These are phyloP conservation scores for Aspergillus bridgeri DNA, from an alignment of 495 filamentous ascomycete species.

Conservation along the genomic window DNA sequence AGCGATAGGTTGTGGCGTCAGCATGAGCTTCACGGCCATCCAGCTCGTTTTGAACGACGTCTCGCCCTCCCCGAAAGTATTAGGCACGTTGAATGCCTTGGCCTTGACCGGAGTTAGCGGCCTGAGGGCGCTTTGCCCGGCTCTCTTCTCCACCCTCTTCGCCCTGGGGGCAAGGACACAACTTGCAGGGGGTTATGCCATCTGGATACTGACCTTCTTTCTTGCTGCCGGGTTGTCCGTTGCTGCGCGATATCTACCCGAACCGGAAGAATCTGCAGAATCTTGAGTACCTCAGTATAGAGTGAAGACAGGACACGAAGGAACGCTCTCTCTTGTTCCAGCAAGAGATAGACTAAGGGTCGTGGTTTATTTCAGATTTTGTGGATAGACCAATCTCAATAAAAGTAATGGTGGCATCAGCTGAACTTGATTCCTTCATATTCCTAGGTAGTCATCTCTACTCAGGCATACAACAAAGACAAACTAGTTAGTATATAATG, in stretches of 20 bases:
- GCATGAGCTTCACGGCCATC: conserved; percentile 65
- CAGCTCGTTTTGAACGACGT: conserved; percentile 70
- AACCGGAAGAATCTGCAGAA: no score
- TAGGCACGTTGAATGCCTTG: conserved; percentile 65
- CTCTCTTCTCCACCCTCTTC: conserved; percentile 57
- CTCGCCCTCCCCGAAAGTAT: conserved; percentile 51
- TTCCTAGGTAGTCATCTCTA: no score
- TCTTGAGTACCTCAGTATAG: no score
- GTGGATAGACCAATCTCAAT: no score
- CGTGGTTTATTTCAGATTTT: no score
- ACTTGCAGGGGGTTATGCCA: conserved; percentile 56
- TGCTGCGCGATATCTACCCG: conserved; percentile 37
- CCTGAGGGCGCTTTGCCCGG: conserved; percentile 57
- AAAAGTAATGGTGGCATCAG: no score
- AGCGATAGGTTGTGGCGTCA: conserved; percentile 53
- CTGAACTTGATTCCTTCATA: no score
- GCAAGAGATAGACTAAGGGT: no score
- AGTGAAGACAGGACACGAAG: no score
- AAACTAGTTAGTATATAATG: no score
- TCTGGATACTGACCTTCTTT: conserved; percentile 58
- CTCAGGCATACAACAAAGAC: no score
- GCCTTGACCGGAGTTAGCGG: conserved; percentile 52
- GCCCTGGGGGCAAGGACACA: conserved; percentile 56
- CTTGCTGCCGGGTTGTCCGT: conserved; percentile 46
- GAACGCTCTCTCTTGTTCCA: no score